Evolutionary conservation across 345 rosid genomes (phyloP).

Genomic region (Psidium friedrichsthalianum): DNA sequence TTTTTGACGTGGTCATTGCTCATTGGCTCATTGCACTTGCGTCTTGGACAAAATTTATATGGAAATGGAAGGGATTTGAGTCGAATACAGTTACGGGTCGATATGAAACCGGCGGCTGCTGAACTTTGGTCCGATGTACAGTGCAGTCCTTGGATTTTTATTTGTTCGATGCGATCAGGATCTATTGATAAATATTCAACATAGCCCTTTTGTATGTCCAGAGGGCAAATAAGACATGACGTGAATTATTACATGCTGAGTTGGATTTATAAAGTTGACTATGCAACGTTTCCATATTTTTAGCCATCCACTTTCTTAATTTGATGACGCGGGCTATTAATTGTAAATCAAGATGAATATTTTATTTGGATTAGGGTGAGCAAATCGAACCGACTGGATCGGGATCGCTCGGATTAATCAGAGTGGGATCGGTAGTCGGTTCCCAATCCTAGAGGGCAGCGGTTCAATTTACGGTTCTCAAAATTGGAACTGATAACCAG

Average conservation of each 20-base stretch:
- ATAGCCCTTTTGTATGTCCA: neutral
- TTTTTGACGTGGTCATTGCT: neutral
- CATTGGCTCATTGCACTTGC: neutral
- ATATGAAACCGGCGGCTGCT: too few species aligned
- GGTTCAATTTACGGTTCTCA: too few species aligned
- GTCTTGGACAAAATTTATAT: neutral
- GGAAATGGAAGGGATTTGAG: neutral
- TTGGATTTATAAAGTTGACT: neutral
- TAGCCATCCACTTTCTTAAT: neutral
- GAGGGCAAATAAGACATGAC: neutral
- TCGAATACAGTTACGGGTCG: too few species aligned
- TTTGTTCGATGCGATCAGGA: neutral
- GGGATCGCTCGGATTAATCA: too few species aligned
- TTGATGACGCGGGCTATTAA: neutral
- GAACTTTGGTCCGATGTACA: neutral
- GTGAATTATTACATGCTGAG: neutral
- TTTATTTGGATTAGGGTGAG: neutral
- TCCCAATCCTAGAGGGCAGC: too few species aligned
- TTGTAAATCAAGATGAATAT: neutral
- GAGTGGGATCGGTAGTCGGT: too few species aligned
- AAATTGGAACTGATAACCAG: too few species aligned
- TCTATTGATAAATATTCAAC: neutral
- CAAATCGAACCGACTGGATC: too few species aligned
- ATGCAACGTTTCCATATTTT: neutral
- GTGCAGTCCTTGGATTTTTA: rapidly evolving